Percentiles rank a stretch among this genome's conserved stretches.
Conservation (phyloP, 169 alveolate species). For the Eimeria necatrix region DNA sequence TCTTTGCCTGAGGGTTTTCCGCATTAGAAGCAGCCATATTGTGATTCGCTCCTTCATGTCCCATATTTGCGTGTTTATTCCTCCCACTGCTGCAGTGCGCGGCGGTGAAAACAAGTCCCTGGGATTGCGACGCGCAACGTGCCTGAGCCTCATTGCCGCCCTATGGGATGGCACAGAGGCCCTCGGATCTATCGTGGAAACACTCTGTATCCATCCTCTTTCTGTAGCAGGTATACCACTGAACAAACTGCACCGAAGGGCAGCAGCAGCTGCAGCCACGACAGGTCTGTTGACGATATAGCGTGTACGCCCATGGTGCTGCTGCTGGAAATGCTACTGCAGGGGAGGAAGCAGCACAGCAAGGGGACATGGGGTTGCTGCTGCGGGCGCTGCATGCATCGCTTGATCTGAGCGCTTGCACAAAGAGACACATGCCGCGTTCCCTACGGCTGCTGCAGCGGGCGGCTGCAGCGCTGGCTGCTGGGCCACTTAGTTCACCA, state of each 20-base stretch:
- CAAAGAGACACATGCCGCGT: slow-evolving; percentile 29
- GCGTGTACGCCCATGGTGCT: background rate
- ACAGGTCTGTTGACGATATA: background rate
- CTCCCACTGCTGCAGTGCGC: background rate
- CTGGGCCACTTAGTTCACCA: slow-evolving; percentile 20
- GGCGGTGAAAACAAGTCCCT: background rate
- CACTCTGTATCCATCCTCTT: slow-evolving; percentile 30
- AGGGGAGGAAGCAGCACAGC: slow-evolving; percentile 47
- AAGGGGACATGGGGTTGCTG: slow-evolving; percentile 34
- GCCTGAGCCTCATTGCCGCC: slow-evolving; percentile 36
- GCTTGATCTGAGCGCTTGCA: slow-evolving; percentile 46
- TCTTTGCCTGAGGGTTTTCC: background rate
- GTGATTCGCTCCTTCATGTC: background rate
- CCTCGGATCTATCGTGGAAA: background rate
- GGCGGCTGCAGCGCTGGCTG: slow-evolving; percentile 23
- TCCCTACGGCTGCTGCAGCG: slow-evolving; percentile 55
- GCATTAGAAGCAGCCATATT: too few relatives aligned
- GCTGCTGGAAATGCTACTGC: slow-evolving; percentile 51
- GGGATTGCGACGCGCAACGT: slow-evolving; percentile 23
- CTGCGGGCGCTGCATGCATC: background rate
- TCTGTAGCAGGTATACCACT: background rate
- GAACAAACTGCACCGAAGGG: background rate
- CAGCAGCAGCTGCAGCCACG: background rate
- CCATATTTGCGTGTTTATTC: background rate
- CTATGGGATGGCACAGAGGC: slow-evolving; percentile 50